phyloP scores from a whole-genome alignment of 1,284 basidiomycete genomes.

The Hymenochaete sp. region DNA sequence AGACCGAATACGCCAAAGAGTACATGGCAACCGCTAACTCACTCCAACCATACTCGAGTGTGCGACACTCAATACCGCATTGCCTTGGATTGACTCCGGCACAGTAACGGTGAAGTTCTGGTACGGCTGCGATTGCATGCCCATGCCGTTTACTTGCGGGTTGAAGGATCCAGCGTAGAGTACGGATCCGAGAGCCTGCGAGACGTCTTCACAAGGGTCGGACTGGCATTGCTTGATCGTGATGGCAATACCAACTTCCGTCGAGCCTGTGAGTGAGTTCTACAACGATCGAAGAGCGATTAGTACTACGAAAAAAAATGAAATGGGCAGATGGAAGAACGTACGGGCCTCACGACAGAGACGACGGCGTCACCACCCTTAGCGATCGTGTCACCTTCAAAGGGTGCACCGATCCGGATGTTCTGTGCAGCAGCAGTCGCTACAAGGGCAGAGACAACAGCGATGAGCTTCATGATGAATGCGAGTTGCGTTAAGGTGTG shows the following conservation, averaged over 20 bases:
- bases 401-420: conserved; percentile 32
- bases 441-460: conserved; percentile 7
- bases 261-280: conserved; percentile 31
- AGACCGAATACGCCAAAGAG: not conserved
- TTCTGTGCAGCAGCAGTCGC: conserved; percentile 32
- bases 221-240: conserved; percentile 29
- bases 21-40: conserved; percentile 21
- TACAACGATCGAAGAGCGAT: conserved; percentile 17
- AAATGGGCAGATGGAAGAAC: conserved; percentile 18
- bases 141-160: conserved; percentile 28
- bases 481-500: not conserved
- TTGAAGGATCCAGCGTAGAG: conserved; percentile 39
- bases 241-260: conserved; percentile 39
- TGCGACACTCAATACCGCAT: conserved; percentile 33
- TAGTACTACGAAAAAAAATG: not conserved
- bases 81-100: conserved; percentile 27
- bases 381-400: conserved; percentile 25
- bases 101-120: conserved; percentile 46
- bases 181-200: conserved; percentile 31
- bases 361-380: conserved; percentile 34
- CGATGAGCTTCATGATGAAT: conserved; percentile 7
- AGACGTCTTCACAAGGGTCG: conserved; percentile 26
- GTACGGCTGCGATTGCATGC: conserved; percentile 34
- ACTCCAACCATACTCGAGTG: conserved; percentile 42
- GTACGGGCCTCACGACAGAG: conserved; percentile 37